Conservation (phyloP, 805 yeast genomes). For the Vanderwaltozyma yarrowii region DNA sequence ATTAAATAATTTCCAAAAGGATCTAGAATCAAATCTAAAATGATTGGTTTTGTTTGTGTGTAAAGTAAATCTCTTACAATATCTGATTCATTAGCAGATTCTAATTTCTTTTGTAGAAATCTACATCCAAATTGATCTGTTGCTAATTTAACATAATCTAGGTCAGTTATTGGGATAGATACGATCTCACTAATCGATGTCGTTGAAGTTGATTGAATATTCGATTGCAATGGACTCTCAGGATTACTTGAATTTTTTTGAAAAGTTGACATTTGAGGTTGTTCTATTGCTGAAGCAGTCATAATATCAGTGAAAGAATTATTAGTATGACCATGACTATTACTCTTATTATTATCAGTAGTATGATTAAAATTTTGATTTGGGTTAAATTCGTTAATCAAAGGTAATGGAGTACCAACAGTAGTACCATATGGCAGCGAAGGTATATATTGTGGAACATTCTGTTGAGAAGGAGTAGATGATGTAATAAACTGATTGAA, state of each 20-base stretch:
- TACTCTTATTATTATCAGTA: background rate
- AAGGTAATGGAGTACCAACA: constrained; percentile 14
- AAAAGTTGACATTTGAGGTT: too few species aligned
- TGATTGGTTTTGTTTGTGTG: constrained; percentile 43
- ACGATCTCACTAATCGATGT: constrained; percentile 5
- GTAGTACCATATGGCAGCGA: too few species aligned
- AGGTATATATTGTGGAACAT: background rate
- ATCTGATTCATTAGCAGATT: constrained; percentile 36
- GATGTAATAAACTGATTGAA: constrained; percentile 15
- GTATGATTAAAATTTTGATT: too few species aligned
- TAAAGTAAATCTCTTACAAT: constrained; percentile 49
- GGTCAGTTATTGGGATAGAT: constrained; percentile 18
- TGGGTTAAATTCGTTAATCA: constrained; percentile 24
- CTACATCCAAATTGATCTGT: constrained; percentile 79
- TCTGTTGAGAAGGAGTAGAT: background rate
- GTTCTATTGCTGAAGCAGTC: too few species aligned
- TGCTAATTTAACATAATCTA: constrained; percentile 53
- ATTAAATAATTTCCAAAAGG: constrained; percentile 76
- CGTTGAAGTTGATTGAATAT: too few species aligned
- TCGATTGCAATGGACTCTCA: background rate
- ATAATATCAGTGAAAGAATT: too few species aligned
- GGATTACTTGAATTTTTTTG: background rate
- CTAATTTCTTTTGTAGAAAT: constrained; percentile 62
- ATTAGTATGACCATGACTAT: background rate
- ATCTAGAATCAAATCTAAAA: constrained; percentile 60